Conservation (phyloP, 768 basidiomycete genomes). For the Mycena galopus region DNA sequence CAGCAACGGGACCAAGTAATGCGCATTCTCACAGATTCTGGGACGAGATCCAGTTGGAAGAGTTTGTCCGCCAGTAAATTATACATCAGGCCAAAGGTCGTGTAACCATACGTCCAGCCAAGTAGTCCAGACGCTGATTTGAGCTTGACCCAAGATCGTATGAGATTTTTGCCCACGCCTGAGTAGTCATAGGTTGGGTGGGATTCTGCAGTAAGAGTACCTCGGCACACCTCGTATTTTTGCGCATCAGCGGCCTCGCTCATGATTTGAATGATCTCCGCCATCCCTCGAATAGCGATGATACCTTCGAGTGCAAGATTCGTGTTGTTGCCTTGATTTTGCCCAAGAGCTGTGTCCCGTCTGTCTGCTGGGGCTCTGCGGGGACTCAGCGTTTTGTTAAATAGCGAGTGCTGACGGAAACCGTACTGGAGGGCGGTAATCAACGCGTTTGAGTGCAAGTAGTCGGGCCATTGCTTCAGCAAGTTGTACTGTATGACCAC, state of each 20-base stretch:
- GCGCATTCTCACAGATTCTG: slow-evolving; percentile 26
- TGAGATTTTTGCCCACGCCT: not conserved
- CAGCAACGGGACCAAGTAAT: not conserved
- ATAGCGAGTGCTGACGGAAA: slow-evolving; percentile 41
- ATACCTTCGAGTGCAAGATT: slow-evolving; percentile 75
- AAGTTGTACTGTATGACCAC: slow-evolving; percentile 50
- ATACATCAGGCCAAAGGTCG: slow-evolving; percentile 55
- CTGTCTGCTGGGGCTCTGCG: slow-evolving; percentile 17
- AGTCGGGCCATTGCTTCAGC: slow-evolving; percentile 65
- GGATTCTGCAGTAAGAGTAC: not conserved
- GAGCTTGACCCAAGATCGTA: slow-evolving; percentile 14
- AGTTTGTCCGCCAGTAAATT: slow-evolving; percentile 66
- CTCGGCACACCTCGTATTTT: slow-evolving; percentile 43
- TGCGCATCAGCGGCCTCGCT: slow-evolving; percentile 42
- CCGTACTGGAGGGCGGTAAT: slow-evolving; percentile 53
- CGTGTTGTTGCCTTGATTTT: slow-evolving; percentile 57
- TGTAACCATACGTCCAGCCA: slow-evolving; percentile 37
- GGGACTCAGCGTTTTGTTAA: not conserved
- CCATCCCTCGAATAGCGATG: slow-evolving; percentile 67
- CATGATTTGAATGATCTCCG: slow-evolving; percentile 56
- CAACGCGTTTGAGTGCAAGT: slow-evolving; percentile 54
- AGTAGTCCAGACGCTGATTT: slow-evolving; percentile 33
- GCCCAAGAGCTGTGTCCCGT: not conserved
- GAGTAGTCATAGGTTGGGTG: not conserved
- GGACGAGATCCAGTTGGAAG: slow-evolving; percentile 56